Evolutionary conservation across 352 stramenopile genomes (phyloP), one percentile per base, ranked within the genome.

Genomic region (Chrysophaeum taylorii): DNA sequence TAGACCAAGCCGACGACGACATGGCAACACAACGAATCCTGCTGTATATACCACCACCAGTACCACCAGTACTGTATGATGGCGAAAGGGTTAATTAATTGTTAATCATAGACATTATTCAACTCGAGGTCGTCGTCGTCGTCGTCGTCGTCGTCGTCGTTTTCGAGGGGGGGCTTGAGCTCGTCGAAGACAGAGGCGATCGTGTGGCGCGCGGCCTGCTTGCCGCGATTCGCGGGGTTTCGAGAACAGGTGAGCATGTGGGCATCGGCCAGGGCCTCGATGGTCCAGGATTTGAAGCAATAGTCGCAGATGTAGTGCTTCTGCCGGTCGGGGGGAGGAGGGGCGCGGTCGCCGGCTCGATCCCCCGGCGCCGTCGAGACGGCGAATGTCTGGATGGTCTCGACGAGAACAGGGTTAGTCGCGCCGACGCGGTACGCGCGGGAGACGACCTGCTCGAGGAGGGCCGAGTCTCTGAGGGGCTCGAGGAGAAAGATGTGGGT

Each of bases 401-500:
- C 89, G 35, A 98, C 87, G 0, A 89, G 81, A 1, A 97, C 82
- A 0, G 91, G 85, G 43, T 91, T 87, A 0, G 72, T 93, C 0
- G 88, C 87, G 18, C 93, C 93, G 77, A 98, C 91, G 29, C 93
- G 89, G 84, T 97, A 91, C 12, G 93, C 92, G 42, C 93, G 87
- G 68, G 85, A 92, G n/a, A 97, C 86, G n/a, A 98, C 90, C 81
- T 98, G 93, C 52, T 95, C 85, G 62, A 96, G 87, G 18, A 97
- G 75, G 9, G 89, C 93, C 61, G 92, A 90, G 81, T 98, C 92
- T 82, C 91, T 93, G 43, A 97, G 95, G 68, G 95, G 85, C 43
- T 98, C 93, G 73, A 97, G 86, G 37, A 98, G 79, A 69, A 97
- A 97, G n/a, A 98, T 88, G 74, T 97, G 92, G 38, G 92, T 97